Evolutionary conservation across 2,329 filamentous ascomycete species (phyloP).

Genomic region (Allantophomopsis cytisporea): DNA sequence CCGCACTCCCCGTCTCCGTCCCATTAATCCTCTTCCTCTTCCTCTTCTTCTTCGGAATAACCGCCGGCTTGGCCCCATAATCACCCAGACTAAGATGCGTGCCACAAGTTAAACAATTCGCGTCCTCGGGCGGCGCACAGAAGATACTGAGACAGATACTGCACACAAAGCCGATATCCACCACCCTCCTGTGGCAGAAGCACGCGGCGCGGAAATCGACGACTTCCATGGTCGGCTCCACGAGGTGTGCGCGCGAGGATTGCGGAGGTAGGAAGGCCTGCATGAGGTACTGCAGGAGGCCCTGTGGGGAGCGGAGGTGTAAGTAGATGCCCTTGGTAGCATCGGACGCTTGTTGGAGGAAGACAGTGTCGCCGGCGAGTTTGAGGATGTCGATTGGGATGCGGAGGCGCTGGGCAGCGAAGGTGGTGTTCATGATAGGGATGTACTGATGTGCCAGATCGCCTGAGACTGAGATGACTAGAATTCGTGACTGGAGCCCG

Average conservation of each 20-base stretch:
- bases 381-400: slow-evolving; percentile 91
- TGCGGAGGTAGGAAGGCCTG: slow-evolving; percentile 77
- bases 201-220: slow-evolving; percentile 98
- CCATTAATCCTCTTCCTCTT: slow-evolving; percentile 60
- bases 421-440: slow-evolving; percentile 95
- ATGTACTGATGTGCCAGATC: slow-evolving; percentile 87
- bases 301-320: slow-evolving; percentile 46
- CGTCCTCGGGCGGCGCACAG: slow-evolving; percentile 50
- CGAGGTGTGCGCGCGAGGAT: slow-evolving; percentile 46
- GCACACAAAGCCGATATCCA: slow-evolving; percentile 90
- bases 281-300: slow-evolving; percentile 86
- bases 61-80: slow-evolving; percentile 65
- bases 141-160: slow-evolving; percentile 82
- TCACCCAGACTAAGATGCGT: slow-evolving; percentile 64
- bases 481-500: slow-evolving; percentile 65
- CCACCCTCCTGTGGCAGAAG: slow-evolving; percentile 85
- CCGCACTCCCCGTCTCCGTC: slow-evolving; percentile 40
- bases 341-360: slow-evolving; percentile 82
- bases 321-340: slow-evolving; percentile 60
- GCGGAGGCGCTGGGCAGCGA: slow-evolving; percentile 76
- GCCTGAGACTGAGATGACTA: slow-evolving; percentile 79
- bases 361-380: slow-evolving; percentile 73
- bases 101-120: slow-evolving; percentile 71
- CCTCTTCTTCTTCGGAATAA: slow-evolving; percentile 58
- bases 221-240: slow-evolving; percentile 68